Percentiles rank a stretch among this genome's conserved stretches.
phyloP scores from a whole-genome alignment of 1,284 basidiomycete genomes.

The Cystobasidium pallidum region DNA sequence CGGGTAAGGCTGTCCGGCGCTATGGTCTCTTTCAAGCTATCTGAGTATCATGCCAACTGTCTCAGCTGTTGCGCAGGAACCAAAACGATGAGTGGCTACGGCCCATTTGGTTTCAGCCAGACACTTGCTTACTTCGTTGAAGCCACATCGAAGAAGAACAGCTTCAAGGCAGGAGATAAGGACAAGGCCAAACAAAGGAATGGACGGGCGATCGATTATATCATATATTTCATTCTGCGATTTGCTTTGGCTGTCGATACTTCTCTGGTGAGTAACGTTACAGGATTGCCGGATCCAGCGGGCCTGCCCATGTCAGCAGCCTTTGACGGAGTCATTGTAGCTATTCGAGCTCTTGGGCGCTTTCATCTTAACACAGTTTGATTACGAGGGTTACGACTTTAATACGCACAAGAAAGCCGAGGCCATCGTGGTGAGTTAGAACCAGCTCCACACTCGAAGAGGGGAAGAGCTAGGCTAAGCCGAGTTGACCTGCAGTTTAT shows the following conservation, averaged over 20 bases:
- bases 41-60: not conserved
- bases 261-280: not conserved
- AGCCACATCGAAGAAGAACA: not conserved
- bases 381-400: slow-evolving; percentile 32
- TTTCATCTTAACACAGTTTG: slow-evolving; percentile 27
- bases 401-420: slow-evolving; percentile 28
- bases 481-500: slow-evolving; percentile 13
- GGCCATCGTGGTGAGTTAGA: slow-evolving; percentile 23
- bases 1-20: no score
- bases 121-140: slow-evolving; percentile 4
- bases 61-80: no score
- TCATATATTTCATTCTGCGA: slow-evolving; percentile 11
- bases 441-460: no score
- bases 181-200: not conserved
- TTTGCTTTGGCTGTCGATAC: slow-evolving; percentile 16
- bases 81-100: slow-evolving; percentile 15
- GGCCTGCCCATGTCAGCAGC: slow-evolving; percentile 1
- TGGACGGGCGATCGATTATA: not conserved
- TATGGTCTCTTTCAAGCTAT: no score
- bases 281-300: not conserved
- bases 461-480: not conserved
- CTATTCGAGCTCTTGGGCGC: slow-evolving; percentile 39
- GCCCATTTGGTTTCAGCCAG: slow-evolving; percentile 26
- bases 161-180: not conserved
- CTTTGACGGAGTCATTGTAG: slow-evolving; percentile 2